Evolutionary conservation across 139 green algal species (phyloP).

Genomic region (Coelastrella sp.): DNA sequence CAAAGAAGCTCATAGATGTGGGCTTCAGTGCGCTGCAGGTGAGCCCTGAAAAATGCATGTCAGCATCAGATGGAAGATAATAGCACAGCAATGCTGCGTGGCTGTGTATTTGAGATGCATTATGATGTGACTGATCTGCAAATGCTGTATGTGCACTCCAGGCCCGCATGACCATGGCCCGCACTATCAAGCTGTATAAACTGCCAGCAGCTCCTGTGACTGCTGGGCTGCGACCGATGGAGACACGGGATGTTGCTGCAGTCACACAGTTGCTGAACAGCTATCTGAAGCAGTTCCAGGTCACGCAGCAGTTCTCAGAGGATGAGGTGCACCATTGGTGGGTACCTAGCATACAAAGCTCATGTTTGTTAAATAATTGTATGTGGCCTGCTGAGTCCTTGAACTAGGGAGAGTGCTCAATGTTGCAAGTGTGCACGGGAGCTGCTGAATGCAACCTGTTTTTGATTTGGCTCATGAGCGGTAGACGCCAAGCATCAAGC

Average conservation of each 20-base stretch:
- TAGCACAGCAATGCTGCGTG: no score
- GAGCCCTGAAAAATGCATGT: not conserved
- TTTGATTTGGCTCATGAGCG: not conserved
- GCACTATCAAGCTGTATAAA: slow-evolving; percentile 96
- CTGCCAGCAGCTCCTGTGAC: slow-evolving; percentile 83
- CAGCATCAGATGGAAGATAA: not conserved
- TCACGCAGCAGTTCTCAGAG: slow-evolving; percentile 80
- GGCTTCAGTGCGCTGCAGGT: slow-evolving; percentile 88
- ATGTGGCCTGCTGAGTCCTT: not conserved
- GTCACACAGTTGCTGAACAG: slow-evolving; percentile 79
- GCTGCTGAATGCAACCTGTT: not conserved
- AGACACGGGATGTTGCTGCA: slow-evolving; percentile 72
- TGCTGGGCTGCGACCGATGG: slow-evolving; percentile 83
- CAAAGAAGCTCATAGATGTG: slow-evolving; percentile 97
- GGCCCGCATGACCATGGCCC: slow-evolving; percentile 93
- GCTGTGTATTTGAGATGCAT: no score
- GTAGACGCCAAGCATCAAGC: no score
- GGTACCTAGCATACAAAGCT: slow-evolving; percentile 9
- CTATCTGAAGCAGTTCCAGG: slow-evolving; percentile 75
- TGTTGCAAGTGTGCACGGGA: not conserved
- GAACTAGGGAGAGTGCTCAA: not conserved
- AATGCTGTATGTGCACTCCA: slow-evolving; percentile 27
- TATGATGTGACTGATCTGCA: not conserved
- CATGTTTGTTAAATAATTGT: no score
- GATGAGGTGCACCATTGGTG: slow-evolving; percentile 95